phyloP scores from a whole-genome alignment of 2,329 filamentous ascomycete species.

The Diaporthe aspalathi region DNA sequence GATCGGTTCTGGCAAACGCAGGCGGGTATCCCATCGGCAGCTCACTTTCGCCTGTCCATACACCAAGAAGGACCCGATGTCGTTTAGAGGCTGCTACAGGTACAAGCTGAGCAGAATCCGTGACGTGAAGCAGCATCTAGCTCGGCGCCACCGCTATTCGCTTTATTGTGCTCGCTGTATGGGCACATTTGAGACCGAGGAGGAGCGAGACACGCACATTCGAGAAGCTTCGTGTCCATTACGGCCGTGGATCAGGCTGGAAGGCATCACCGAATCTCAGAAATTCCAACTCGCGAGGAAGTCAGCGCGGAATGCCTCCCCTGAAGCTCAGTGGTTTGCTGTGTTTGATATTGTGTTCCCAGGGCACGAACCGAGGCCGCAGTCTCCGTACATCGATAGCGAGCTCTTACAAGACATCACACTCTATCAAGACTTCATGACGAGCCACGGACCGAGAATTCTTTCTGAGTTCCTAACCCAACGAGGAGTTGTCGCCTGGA shows the following conservation, averaged over 20 bases:
- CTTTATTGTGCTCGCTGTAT: conserved; percentile 24
- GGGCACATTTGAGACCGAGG: neutral
- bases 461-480: neutral
- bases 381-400: conserved; percentile 4
- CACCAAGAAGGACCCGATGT: conserved; percentile 31
- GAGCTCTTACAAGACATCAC: neutral
- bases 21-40: neutral
- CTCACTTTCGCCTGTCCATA: conserved; percentile 25
- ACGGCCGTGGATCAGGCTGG: neutral
- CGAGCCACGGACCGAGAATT: neutral
- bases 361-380: neutral
- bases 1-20: neutral
- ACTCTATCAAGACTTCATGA: conserved; percentile 9
- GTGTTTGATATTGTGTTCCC: conserved; percentile 33
- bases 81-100: conserved; percentile 13
- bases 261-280: neutral
- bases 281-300: neutral
- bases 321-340: conserved; percentile 27
- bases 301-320: neutral
- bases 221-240: neutral
- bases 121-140: conserved; percentile 27
- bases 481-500: neutral
- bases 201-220: neutral
- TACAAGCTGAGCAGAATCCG: conserved; percentile 6
- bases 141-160: neutral